Evolutionary conservation across 768 basidiomycete species (phyloP).

Genomic region (Boletus rufocinnamomeus): DNA sequence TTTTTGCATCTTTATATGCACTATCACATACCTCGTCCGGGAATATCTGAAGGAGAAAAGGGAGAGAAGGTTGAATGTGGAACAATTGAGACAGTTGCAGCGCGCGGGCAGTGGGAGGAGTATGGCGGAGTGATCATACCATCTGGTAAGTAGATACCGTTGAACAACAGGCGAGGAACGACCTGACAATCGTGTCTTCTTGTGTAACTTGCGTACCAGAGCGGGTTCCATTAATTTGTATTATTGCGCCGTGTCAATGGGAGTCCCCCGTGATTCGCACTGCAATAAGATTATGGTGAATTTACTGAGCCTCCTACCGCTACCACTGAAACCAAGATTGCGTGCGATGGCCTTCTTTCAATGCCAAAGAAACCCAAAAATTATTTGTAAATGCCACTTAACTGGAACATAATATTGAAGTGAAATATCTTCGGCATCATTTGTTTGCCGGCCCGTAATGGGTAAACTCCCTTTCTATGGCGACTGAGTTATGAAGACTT

Average conservation of each 20-base stretch:
- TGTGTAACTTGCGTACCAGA: background rate
- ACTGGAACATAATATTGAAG: no score
- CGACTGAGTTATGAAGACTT: no score
- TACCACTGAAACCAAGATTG: no score
- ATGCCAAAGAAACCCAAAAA: no score
- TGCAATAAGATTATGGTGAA: background rate
- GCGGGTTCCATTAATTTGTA: background rate
- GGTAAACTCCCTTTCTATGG: no score
- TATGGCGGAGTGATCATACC: background rate
- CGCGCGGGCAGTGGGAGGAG: background rate
- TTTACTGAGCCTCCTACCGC: background rate
- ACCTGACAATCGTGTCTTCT: background rate
- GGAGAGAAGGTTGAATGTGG: slow-evolving; percentile 19
- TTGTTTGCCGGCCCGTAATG: no score
- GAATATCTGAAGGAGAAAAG: slow-evolving; percentile 22
- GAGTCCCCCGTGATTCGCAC: background rate
- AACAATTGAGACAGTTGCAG: slow-evolving; percentile 17
- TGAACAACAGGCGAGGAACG: background rate
- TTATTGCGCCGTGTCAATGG: background rate
- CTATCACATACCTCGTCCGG: slow-evolving; percentile 20
- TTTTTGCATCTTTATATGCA: slow-evolving; percentile 20
- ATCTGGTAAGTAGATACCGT: background rate
- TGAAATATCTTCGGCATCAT: no score
- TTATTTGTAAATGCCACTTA: no score
- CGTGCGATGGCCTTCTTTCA: no score